phyloP scores from a whole-genome alignment of 2,329 filamentous ascomycete species.

The Exophiala bonariae region DNA sequence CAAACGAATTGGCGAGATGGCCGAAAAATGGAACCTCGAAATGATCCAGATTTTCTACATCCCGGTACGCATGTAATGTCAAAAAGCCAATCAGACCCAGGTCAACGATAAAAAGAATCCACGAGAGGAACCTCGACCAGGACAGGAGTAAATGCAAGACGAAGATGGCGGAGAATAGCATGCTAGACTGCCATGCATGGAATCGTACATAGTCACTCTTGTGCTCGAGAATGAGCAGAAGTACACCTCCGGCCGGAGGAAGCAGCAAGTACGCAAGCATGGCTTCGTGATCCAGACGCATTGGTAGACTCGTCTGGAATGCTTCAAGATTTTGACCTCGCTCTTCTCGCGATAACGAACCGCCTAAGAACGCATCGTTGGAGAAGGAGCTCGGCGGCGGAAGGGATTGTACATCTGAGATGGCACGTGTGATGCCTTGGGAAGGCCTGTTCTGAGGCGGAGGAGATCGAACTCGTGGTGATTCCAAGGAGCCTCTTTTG shows the following conservation, averaged over 20 bases:
- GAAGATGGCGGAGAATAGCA: constrained; percentile 73
- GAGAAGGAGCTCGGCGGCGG: constrained; percentile 42
- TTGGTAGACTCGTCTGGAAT: constrained; percentile 85
- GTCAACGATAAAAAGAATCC: constrained; percentile 77
- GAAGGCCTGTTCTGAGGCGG: constrained; percentile 45
- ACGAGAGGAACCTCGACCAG: constrained; percentile 81
- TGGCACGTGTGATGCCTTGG: constrained; percentile 43
- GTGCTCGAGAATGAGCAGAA: constrained; percentile 82
- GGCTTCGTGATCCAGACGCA: constrained; percentile 87
- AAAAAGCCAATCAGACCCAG: constrained; percentile 74
- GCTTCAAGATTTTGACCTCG: constrained; percentile 66
- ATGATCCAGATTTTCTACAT: constrained; percentile 68
- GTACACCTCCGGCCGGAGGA: constrained; percentile 80
- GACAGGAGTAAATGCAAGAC: constrained; percentile 79
- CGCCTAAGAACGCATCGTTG: constrained; percentile 21
- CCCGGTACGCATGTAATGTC: constrained; percentile 76
- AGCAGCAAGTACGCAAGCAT: constrained; percentile 82
- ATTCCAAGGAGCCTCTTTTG: constrained; percentile 46
- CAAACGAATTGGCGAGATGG: constrained; percentile 77
- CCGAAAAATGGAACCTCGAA: constrained; percentile 90
- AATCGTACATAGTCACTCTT: constrained; percentile 98
- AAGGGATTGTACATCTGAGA: constrained; percentile 41
- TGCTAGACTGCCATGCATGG: constrained; percentile 91
- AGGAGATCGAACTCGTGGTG: constrained; percentile 55
- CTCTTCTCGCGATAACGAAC: constrained; percentile 42